phyloP scores from a whole-genome alignment of 2,329 filamentous ascomycete genomes.

The Xylariaceae sp. region DNA sequence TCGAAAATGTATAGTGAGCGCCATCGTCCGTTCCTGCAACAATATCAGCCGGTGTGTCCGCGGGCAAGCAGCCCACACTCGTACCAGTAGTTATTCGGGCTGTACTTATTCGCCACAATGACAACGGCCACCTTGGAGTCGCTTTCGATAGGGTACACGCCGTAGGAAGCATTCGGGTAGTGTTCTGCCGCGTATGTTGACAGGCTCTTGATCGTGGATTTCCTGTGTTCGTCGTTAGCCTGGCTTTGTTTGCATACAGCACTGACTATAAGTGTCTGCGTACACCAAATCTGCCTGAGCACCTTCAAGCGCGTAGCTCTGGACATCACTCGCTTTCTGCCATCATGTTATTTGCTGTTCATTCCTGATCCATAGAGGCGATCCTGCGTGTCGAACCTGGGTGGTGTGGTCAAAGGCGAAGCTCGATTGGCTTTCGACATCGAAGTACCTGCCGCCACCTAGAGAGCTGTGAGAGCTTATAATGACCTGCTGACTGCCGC shows the following conservation, averaged over 20 bases:
- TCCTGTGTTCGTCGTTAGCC: conserved; percentile 44
- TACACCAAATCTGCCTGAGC: conserved; percentile 76
- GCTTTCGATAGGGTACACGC: conserved; percentile 75
- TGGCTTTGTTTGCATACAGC: background rate
- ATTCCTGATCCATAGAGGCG: background rate
- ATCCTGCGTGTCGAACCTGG: conserved; percentile 47
- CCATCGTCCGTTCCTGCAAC: conserved; percentile 85
- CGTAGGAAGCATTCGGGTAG: conserved; percentile 75
- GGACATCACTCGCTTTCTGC: conserved; percentile 75
- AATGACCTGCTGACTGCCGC: conserved; percentile 76
- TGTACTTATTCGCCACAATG: conserved; percentile 94
- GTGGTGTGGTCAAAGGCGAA: conserved; percentile 84
- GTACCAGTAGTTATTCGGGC: conserved; percentile 95
- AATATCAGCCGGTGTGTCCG: conserved; percentile 2
- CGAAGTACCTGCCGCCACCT: conserved; percentile 80
- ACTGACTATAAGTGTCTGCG: conserved; percentile 27
- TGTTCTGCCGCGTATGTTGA: conserved; percentile 78
- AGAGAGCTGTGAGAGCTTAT: conserved; percentile 84
- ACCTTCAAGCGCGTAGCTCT: conserved; percentile 76
- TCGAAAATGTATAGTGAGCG: conserved; percentile 80
- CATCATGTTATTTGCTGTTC: conserved; percentile 8
- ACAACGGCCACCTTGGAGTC: conserved; percentile 75
- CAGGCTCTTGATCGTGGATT: conserved; percentile 78
- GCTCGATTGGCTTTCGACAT: conserved; percentile 80
- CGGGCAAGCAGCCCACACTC: conserved; percentile 7